phyloP scores from a whole-genome alignment of 176 grass and related monocot genomes.

The barley (Hordeum vulgare) region DNA sequence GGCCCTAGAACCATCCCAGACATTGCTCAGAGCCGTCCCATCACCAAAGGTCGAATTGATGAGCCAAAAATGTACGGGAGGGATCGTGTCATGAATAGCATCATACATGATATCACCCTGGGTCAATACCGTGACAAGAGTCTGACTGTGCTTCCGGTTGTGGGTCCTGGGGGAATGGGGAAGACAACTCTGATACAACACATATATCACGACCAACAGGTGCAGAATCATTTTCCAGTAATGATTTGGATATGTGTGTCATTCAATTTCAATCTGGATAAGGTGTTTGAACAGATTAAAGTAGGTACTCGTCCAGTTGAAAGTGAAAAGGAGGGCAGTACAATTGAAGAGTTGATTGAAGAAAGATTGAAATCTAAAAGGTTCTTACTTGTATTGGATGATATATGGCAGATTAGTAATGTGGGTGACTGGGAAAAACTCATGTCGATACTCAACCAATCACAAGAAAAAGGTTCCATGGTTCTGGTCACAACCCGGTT shows the following conservation, averaged over 20 bases:
- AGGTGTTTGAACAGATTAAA: background rate
- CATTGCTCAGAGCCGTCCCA: background rate
- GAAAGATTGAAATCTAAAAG: no score
- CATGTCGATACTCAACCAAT: no score
- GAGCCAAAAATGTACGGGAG: slow-evolving; percentile 21
- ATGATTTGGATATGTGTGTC: background rate
- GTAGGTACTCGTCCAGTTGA: rapidly evolving
- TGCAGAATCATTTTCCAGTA: background rate
- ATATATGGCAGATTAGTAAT: no score
- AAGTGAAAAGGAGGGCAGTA: background rate
- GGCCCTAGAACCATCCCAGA: rapidly evolving
- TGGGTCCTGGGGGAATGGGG: slow-evolving; percentile 30
- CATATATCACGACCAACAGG: background rate
- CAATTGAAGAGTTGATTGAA: no score
- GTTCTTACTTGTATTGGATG: no score
- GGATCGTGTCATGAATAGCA: background rate
- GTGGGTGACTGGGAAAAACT: no score
- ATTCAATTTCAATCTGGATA: background rate
- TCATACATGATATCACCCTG: background rate
- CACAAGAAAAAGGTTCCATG: no score
- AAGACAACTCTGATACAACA: slow-evolving; percentile 41
- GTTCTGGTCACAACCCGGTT: no score
- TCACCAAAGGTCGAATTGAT: background rate
- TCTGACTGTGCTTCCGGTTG: slow-evolving; percentile 12
- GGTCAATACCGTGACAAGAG: background rate